Evolutionary conservation across 2,329 filamentous ascomycete genomes (phyloP).

Genomic region (Cladosporium austrohemisphaericum): DNA sequence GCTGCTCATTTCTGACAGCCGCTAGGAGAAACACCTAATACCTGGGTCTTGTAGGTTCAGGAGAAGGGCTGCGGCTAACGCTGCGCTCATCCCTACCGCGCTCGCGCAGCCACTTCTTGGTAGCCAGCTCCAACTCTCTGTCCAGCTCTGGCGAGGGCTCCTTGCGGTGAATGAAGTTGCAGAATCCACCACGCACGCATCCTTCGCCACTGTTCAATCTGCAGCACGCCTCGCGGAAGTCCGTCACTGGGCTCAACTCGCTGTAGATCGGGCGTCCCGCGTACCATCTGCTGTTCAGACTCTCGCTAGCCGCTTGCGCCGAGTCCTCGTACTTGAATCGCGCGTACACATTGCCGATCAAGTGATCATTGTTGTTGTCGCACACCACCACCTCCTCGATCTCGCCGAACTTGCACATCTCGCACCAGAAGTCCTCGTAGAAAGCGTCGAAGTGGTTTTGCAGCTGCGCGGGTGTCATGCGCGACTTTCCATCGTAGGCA

Average conservation of each 20-base stretch:
- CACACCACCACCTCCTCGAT: conserved; percentile 97
- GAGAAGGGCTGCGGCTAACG: conserved; percentile 75
- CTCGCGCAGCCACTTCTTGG: conserved; percentile 93
- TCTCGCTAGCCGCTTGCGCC: conserved; percentile 89
- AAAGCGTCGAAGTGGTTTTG: conserved; percentile 99
- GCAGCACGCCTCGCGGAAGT: conserved; percentile 97
- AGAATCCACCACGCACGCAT: conserved; percentile 93
- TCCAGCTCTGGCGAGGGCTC: conserved; percentile 88
- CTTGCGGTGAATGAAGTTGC: conserved; percentile 99
- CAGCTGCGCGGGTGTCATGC: conserved; percentile 95
- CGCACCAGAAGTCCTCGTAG: conserved; percentile 99
- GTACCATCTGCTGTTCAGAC: conserved; percentile 93
- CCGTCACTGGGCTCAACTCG: conserved; percentile 92
- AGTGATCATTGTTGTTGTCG: conserved; percentile 99
- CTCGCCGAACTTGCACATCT: conserved; percentile 98
- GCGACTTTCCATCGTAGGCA: conserved; percentile 72
- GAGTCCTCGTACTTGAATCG: conserved; percentile 99
- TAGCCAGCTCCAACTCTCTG: conserved; percentile 76
- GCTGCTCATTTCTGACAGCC: too few species aligned
- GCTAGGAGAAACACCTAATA: conserved; percentile 45
- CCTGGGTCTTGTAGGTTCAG: conserved; percentile 73
- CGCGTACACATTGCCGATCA: conserved; percentile 98
- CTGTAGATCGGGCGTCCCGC: conserved; percentile 96
- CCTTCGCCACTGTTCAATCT: conserved; percentile 91
- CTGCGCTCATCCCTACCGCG: conserved; percentile 81